Conservation (phyloP, 495 filamentous ascomycete species). For the Podospora anserina region DNA sequence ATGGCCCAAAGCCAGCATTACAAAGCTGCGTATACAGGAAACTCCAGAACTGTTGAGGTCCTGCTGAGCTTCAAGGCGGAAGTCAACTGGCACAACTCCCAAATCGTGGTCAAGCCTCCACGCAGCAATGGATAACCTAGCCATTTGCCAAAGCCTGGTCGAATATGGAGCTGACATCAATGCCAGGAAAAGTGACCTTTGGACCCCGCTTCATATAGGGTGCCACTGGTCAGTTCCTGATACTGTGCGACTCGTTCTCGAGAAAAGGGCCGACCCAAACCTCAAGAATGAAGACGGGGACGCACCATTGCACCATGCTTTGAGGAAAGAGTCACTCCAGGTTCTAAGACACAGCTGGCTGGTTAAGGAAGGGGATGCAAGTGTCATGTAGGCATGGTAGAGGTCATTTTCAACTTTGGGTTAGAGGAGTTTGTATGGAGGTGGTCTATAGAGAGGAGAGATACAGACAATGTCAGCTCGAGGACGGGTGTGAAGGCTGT, state of each 20-base stretch:
- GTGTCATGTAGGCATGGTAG: not conserved
- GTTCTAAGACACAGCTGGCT: no score
- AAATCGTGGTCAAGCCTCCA: not conserved
- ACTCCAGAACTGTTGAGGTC: no score
- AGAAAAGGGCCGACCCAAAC: not conserved
- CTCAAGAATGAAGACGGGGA: not conserved
- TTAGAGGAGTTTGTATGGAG: not conserved
- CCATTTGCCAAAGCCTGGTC: not conserved
- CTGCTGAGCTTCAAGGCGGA: not conserved
- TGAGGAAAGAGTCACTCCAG: not conserved
- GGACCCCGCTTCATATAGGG: not conserved
- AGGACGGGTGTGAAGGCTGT: no score
- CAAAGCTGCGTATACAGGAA: no score
- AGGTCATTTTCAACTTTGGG: not conserved
- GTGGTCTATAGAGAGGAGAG: not conserved
- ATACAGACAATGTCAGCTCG: no score
- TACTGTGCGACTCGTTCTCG: not conserved
- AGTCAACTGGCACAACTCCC: not conserved
- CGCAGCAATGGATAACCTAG: not conserved
- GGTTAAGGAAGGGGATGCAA: no score
- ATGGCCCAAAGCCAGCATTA: no score
- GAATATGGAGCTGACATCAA: not conserved
- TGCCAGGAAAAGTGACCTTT: not conserved
- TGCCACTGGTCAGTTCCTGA: not conserved
- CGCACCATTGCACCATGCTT: not conserved